Evolutionary conservation across 176 grass and related monocot species (phyloP), one percentile per base, ranked within the genome.

Genomic region (Thalia dealbata): DNA sequence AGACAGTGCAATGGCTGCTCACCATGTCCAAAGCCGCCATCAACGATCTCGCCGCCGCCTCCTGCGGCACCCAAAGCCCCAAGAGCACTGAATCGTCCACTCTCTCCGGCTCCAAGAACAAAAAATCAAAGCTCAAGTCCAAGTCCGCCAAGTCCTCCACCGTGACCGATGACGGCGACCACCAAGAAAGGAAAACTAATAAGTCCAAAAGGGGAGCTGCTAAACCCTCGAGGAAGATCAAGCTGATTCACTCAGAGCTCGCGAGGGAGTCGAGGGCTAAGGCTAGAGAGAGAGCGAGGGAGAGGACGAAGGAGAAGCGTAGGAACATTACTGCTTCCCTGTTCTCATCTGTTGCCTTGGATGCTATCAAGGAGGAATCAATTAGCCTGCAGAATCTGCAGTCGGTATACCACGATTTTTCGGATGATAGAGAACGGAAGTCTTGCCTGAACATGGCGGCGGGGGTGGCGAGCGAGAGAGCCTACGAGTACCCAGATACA

Each of bases 1-100:
- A 96, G 79, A 96, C 92, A 29, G 84, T 96, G 54, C 81, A 91
- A 76, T 96, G 92, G 92, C 92, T 96, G 70, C 88, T 96, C 62
- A 74, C 83, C 79, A 79, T 73, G 80, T 86, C 92, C 30, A 87
- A 91, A 75, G 46, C 81, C 14, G 88, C 92, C 68, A 96, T 96
- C 74, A 70, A 70, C 70, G 84, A 91, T 72, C 64, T 96, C 75
- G 82, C 70, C 61, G 61, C 54, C 54, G 7, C 21, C 10, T 58
- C 30, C 54, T 62, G 32, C 32, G 4, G 32, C 80, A 41, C 41
- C 19, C 44, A 52, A 72, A 52, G 45, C 45, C 11, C 46, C 10
- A 9, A 64, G 69, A 77, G 69, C 50, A 79, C 56, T 27, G 78
- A 84, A 44, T 79, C 43, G 24, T 91, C 88, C 5, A 48, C 45